Base-by-base conservation (phyloP, 352 stramenopile genomes). In the Phytophthora podocarpi region DNA sequence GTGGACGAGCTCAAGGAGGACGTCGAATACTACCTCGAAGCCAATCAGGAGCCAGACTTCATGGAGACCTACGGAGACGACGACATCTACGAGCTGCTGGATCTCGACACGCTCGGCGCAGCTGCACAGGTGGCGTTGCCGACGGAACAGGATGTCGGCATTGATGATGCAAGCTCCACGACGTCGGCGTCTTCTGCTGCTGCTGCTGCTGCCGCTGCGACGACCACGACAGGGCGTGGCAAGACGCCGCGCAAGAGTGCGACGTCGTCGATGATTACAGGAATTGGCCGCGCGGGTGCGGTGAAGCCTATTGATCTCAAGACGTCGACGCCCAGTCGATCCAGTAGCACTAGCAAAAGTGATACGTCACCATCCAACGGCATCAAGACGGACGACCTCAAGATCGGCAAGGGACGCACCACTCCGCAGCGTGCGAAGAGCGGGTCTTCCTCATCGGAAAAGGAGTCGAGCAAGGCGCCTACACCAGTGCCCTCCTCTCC, bases 21-120 rank as follows among this genome's bases (percentile, higher is more conserved):
- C 71, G 77, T 99, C 11, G 96, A 99, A 15, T 99, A 99, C 66
- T 99, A 99, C 61, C 78, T 99, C 5, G 97, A 99, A 56, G 90
- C 86, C 11, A 92, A 97, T 83, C 77, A 82, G 63, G 96, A 99
- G 30, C 78, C 87, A 13, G 90, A 98, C 67, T 98, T 98, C 62
- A 87, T 98, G 66, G 91, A 98, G 55, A 96, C 80, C 24, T 95
- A 95, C 54, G 85, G 70, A 34, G 85, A 96, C 11, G 89, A 96
- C 58, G 87, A 97, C 48, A 88, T 99, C 59, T 99, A 99, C 76
- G 97, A 99, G 64, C 48, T 72, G 21, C 76, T 99, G 20, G 96
- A 98, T 49, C 79, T 99, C 7, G 96, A 99, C 48, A 97, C 67
- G 23, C 74, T 95, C 8, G 85, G 85, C 27, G 81, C 85, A 16